Evolutionary conservation across 225 moss, liverwort and hornwort species (phyloP), one percentile per base, ranked within the genome.

Genomic region (Marchantia paleacea): DNA sequence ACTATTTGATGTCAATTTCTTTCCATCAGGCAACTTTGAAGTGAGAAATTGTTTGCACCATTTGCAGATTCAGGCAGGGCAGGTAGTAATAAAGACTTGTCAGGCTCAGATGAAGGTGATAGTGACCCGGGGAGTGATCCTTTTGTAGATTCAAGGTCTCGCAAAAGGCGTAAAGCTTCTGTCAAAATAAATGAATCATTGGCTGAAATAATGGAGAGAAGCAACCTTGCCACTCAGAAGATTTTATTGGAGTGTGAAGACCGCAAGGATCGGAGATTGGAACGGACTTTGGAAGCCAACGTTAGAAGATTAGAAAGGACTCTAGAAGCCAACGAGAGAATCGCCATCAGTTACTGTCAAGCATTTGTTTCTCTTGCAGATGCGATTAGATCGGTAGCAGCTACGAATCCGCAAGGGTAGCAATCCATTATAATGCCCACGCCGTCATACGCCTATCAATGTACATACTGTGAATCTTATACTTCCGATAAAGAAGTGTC

Each of bases 321-420:
- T 31, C 58, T 86, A 76, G 85, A 86, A 80, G 80, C 82, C 7
- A 86, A 86, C 80, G 82, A 86, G 73, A 80, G 80, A 73, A 86
- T 86, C 66, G 85, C 85, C 10, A 58, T 86, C 30, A 82, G 85
- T 66, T 86, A 82, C 80, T 86, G 85, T 75, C 82, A 82, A 75
- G 85, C 85, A 29, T 86, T 86, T 86, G 80, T 83, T 74, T 80
- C 83, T 26, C 83, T 86, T 60, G 86, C 86, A 61, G 86, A 86
- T 83, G 86, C 86, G 12, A 86, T 86, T 54, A 80, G 83, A 73
- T 83, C 86, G 26, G 63, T 86, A 39, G 74, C 86, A 58, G 73
- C 83, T 61, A 74, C 86, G 14, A 80, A 77, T 31, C 80, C 68
- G 18, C 83, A 81, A 50, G 83, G 77, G 55, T 86, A 85, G 78